phyloP scores from a whole-genome alignment of 2,329 filamentous ascomycete species.

The Aspergillus sp. region DNA sequence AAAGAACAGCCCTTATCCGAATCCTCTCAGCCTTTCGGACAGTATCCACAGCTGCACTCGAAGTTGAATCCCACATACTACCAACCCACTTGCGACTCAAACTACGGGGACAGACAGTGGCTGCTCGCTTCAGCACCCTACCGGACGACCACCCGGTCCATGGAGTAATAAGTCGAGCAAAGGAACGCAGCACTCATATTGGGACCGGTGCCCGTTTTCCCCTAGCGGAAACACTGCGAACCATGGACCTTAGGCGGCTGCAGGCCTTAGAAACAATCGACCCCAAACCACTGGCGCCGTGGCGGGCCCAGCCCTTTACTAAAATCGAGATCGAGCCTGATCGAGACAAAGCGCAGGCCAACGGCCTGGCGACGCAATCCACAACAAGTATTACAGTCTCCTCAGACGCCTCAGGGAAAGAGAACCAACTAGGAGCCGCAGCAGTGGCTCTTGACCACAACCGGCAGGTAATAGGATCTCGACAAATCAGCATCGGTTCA shows the following conservation, averaged over 20 bases:
- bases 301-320: constrained; percentile 18
- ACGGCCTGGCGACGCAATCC: constrained; percentile 10
- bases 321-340: constrained; percentile 24
- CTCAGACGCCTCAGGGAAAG: constrained; percentile 18
- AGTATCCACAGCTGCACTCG: constrained; percentile 15
- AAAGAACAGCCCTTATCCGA: constrained; percentile 17
- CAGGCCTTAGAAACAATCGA: constrained; percentile 25
- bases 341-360: constrained; percentile 19
- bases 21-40: constrained; percentile 21
- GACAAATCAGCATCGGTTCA: constrained; percentile 2
- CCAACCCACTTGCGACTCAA: constrained; percentile 12
- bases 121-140: constrained; percentile 14
- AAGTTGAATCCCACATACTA: constrained; percentile 19
- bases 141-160: constrained; percentile 13
- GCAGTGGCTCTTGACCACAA: background rate
- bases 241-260: constrained; percentile 16
- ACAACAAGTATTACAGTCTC: constrained; percentile 15
- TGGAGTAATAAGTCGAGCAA: constrained; percentile 9
- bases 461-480: background rate
- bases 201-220: constrained; percentile 16
- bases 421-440: constrained; percentile 18
- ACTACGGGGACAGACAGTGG: constrained; percentile 8
- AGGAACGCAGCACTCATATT: constrained; percentile 4
- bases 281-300: constrained; percentile 19
- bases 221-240: constrained; percentile 19